Base-by-base conservation (phyloP, 2,329 filamentous ascomycete species). In the Amesomyces nigricolor region DNA sequence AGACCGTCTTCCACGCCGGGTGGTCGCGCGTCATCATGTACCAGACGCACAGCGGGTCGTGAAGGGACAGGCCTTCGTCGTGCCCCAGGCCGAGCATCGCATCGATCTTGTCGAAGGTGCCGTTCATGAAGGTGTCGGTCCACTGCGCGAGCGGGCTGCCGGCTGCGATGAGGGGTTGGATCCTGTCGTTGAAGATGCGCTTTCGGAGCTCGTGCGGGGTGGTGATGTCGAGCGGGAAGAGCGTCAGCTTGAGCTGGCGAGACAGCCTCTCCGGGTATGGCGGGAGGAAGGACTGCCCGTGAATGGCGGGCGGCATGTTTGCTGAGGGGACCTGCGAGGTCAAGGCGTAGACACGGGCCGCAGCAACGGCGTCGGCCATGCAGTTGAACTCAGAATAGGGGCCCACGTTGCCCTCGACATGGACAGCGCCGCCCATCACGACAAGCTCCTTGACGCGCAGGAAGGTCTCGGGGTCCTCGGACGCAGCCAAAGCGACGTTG, bases 371-470 rank as follows among this genome's bases (percentile, higher is more conserved):
- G 69, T 99, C 95, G 56, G 94, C 91, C 67, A 90, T 95, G 55
- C 87, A 88, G 75, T 99, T 99, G 80, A 99, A 99, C 70, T 99
- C 94, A 60, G 89, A 90, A 11, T 87, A 82, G 1, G 94, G 92
- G 45, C 83, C 85, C 66, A 89, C 84, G 70, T 99, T 99, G 63
- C 94, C 94, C 49, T 85, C 80, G 44, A 84, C 74, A 57, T 88
- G 78, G 52, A 99, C 81, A 22, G 89, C 86, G 57, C 94, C 94
- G 57, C 92, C 94, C 94, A 99, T 99, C 46, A 96, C 88, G 4
- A 96, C 86, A 3, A 99, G 81, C 71, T 97, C 91, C 70, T 95
- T 95, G 47, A 85, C 89, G 43, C 85, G 83, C 53, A 99, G 78
- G 70, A 99, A 96, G 0, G 91, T 86, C 70, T 92, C 89, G 0